Evolutionary conservation across 805 yeast genomes (phyloP).

Genomic region (Saccharomycopsis javanensis): DNA sequence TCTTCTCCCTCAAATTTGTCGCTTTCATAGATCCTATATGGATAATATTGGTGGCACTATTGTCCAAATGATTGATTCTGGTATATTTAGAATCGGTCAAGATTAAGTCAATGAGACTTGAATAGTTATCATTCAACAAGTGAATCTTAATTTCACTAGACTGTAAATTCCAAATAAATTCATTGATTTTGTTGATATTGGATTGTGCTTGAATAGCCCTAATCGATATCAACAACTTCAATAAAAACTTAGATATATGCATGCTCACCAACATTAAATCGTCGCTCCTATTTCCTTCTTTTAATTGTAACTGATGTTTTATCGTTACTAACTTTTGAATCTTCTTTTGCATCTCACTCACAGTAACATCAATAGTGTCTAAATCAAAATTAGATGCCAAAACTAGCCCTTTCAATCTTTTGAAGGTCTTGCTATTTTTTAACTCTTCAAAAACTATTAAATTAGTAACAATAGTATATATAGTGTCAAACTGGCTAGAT

Average conservation of each 20-base stretch:
- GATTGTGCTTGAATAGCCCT: conserved; percentile 13
- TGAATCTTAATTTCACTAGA: conserved; percentile 55
- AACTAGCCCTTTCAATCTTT: conserved; percentile 39
- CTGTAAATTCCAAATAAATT: conserved; percentile 30
- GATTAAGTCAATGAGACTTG: conserved; percentile 45
- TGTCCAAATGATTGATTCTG: conserved; percentile 42
- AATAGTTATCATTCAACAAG: conserved; percentile 37
- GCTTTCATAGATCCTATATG: conserved; percentile 41
- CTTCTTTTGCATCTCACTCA: conserved; percentile 39
- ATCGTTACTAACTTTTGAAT: conserved; percentile 34
- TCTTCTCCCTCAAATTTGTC: conserved; percentile 38
- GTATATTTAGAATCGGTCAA: conserved; percentile 38
- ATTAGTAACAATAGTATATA: conserved; percentile 41
- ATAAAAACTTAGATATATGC: conserved; percentile 7
- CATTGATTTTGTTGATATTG: not conserved
- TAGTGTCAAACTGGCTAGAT: conserved; percentile 45
- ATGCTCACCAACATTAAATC: conserved; percentile 8
- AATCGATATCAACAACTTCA: conserved; percentile 13
- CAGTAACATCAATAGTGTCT: conserved; percentile 24
- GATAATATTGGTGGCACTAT: conserved; percentile 41
- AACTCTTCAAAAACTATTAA: conserved; percentile 30
- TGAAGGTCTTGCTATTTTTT: conserved; percentile 32
- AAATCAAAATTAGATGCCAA: conserved; percentile 38
- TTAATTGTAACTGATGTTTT: conserved; percentile 32
- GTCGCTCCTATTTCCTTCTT: conserved; percentile 9